These are phyloP conservation scores for Tylopilus sp. DNA, from an alignment of 768 basidiomycete genomes.

Conservation along the genomic window DNA sequence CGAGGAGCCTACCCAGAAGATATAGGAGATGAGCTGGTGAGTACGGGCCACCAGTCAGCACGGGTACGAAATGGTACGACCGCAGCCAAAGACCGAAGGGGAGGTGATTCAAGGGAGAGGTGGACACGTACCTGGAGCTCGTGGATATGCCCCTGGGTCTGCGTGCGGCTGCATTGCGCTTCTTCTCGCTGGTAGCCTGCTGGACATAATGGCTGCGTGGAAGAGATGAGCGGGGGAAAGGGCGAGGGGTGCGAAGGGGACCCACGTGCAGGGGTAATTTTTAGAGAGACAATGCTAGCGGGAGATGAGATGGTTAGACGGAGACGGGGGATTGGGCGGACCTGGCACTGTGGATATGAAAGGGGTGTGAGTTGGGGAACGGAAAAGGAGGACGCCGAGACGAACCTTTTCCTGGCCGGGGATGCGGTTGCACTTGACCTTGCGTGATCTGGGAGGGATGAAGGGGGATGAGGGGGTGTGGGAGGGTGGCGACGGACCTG, in stretches of 20 bases:
- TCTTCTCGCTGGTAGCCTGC: constrained; percentile 83
- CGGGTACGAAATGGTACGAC: constrained; percentile 25
- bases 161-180: constrained; percentile 57
- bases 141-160: constrained; percentile 64
- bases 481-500: constrained; percentile 45
- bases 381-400: constrained; percentile 14
- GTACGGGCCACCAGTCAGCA: constrained; percentile 21
- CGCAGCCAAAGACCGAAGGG: constrained; percentile 16
- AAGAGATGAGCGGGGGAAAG: constrained; percentile 18
- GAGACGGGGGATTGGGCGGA: constrained; percentile 31
- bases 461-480: neutral
- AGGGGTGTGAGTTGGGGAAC: constrained; percentile 13
- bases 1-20: constrained; percentile 41
- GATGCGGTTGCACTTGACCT: constrained; percentile 84
- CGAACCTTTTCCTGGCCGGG: constrained; percentile 80
- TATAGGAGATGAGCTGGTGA: constrained; percentile 26
- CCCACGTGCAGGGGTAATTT: constrained; percentile 90
- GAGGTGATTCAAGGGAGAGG: neutral
- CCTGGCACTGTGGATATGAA: constrained; percentile 57
- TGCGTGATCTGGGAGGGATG: constrained; percentile 55
- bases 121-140: constrained; percentile 41
- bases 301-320: constrained; percentile 9
- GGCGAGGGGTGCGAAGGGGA: constrained; percentile 24
- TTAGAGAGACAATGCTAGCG: constrained; percentile 78
- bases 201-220: constrained; percentile 67